Evolutionary conservation across 1,139 yeast species (phyloP), one percentile per base, ranked within the genome.

Genomic region (Taphrina communis): DNA sequence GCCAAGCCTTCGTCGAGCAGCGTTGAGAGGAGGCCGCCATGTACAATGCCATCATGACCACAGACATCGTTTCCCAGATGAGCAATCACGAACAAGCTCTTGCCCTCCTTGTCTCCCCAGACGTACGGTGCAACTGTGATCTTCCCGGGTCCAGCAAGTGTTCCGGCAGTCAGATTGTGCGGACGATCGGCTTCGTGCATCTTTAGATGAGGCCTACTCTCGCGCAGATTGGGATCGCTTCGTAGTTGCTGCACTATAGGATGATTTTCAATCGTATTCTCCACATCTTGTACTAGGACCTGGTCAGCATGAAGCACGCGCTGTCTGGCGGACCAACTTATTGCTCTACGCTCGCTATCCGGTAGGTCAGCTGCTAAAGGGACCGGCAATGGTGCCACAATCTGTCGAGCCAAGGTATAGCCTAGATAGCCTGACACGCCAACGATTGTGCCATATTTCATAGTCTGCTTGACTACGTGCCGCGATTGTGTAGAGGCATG

Each of bases 1-100:
- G 97, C 91, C 57, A 94, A 81, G 0, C 90, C 88, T 77, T 94
- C 99, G 77, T 94, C 99, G 61, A 94, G 75, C 50, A 94, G 65
- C 44, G 97, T 88, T 0, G 97, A 86, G 1, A 93, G 79, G 4
- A 93, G 82, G 0, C 99, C 99, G 73, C 94, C 93, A 75, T 94
- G 98, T 42, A 94, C 84, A 68, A 86, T 85, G 0, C 91, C 91
- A 70, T 86, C 89, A 72, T 86, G 86, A 60, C 90, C 89, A 9
- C 87, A 82, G 50, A 93, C 78, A 59, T 83, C 82, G 3, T 80
- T 77, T 0, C 97, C 97, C 65, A 92, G 78, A 74, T 90, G 66
- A 69, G 68, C 60, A 25, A 74, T 65, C 2, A 69, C 66, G 31
- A 66, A 65, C 42, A 69, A 56, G 46, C 69, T 65, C 48, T 61